Evolutionary conservation across 345 rosid species (phyloP).

Genomic region (Anacardium occidentale): DNA sequence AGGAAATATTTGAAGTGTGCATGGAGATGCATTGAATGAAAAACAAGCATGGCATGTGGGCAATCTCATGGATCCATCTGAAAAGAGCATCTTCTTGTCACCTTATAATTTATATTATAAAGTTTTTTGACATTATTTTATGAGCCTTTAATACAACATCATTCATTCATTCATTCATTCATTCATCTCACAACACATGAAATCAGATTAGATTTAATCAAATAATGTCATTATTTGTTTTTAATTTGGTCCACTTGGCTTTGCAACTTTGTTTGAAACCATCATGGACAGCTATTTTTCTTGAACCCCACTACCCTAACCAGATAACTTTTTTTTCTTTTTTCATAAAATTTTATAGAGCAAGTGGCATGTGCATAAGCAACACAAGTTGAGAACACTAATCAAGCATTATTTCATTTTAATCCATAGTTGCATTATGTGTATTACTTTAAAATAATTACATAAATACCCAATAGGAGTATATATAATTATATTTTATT

Average conservation of each 20-base stretch:
- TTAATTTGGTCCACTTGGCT: neutral
- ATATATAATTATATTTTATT: too few species aligned
- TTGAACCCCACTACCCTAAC: neutral
- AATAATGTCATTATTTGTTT: too few species aligned
- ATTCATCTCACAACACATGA: too few species aligned
- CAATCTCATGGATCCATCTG: neutral
- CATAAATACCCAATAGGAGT: too few species aligned
- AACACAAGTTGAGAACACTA: neutral
- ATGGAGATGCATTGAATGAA: constrained; percentile 9
- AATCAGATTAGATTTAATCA: too few species aligned
- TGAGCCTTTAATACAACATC: too few species aligned
- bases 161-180: too few species aligned
- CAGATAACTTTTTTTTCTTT: neutral
- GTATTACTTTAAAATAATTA: too few species aligned
- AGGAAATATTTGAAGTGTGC: constrained; percentile 6
- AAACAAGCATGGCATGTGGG: constrained; percentile 4
- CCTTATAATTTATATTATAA: neutral
- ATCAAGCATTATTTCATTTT: neutral
- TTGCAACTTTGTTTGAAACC: neutral
- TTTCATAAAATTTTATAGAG: neutral
- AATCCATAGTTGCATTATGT: neutral
- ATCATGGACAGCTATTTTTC: constrained; percentile 3
- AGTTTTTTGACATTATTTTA: too few species aligned
- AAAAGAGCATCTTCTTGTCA: neutral
- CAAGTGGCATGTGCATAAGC: neutral